phyloP scores from a whole-genome alignment of 768 basidiomycete genomes.

The Neoboletus subvelutipes region DNA sequence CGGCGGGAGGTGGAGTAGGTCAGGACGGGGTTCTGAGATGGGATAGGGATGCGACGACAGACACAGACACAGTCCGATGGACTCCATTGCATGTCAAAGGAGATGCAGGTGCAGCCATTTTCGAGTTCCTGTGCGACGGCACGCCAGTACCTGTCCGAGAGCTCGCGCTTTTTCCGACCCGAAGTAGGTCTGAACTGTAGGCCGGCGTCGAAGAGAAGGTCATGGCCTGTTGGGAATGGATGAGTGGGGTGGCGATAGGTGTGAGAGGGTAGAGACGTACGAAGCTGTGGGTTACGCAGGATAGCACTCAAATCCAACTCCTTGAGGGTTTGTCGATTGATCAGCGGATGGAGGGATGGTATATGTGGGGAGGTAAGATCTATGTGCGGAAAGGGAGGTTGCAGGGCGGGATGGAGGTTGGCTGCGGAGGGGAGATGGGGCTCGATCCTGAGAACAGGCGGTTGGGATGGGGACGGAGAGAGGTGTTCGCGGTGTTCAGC shows the following conservation, averaged over 20 bases:
- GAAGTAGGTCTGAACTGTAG: conserved; percentile 79
- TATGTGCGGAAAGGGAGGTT: conserved; percentile 34
- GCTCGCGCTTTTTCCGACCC: conserved; percentile 69
- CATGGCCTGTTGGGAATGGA: conserved; percentile 58
- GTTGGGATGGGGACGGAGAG: conserved; percentile 17
- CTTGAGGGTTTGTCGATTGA: conserved; percentile 79
- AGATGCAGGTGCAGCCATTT: conserved; percentile 80
- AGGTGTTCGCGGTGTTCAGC: conserved; percentile 35
- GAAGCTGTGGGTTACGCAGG: conserved; percentile 85
- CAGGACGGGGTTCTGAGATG: conserved; percentile 41
- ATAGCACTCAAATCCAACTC: conserved; percentile 86
- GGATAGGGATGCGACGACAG: conserved; percentile 45
- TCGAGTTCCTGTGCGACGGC: conserved; percentile 78
- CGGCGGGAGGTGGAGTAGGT: conserved; percentile 44
- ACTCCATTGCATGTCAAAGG: conserved; percentile 61
- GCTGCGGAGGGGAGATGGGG: conserved; percentile 21
- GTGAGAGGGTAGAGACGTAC: conserved; percentile 48
- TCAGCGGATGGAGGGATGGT: conserved; percentile 69
- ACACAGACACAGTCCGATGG: conserved; percentile 57
- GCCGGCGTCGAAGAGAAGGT: conserved; percentile 84
- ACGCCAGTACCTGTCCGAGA: conserved; percentile 82
- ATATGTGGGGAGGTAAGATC: conserved; percentile 53
- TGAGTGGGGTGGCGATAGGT: background rate
- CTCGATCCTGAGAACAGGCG: conserved; percentile 26
- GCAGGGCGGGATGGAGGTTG: conserved; percentile 28